Evolutionary conservation across 352 stramenopile species (phyloP).

Genomic region (Bremia lactucae): DNA sequence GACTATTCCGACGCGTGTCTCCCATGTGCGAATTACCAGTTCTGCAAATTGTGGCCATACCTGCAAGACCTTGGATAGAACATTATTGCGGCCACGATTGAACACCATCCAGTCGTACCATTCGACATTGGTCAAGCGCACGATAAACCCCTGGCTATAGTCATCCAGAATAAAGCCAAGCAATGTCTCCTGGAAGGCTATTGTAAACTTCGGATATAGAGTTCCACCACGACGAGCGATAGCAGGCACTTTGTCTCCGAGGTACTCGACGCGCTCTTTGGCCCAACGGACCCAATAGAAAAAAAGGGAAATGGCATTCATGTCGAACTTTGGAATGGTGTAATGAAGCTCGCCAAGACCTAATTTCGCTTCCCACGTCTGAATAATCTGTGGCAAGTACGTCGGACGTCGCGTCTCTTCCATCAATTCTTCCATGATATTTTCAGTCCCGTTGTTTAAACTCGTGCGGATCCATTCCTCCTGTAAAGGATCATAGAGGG

Average conservation of each 20-base stretch:
- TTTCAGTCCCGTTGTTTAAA: slow-evolving; percentile 13
- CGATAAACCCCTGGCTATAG: slow-evolving; percentile 41
- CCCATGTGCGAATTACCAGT: slow-evolving; percentile 60
- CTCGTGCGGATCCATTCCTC: slow-evolving; percentile 57
- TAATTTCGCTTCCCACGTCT: slow-evolving; percentile 54
- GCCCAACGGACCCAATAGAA: slow-evolving; percentile 75
- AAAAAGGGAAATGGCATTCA: slow-evolving; percentile 58
- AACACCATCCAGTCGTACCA: slow-evolving; percentile 68
- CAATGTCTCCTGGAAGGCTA: slow-evolving; percentile 51
- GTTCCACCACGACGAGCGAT: slow-evolving; percentile 30
- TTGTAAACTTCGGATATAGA: slow-evolving; percentile 59
- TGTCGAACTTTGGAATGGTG: slow-evolving; percentile 51
- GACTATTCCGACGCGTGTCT: slow-evolving; percentile 27
- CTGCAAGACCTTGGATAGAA: slow-evolving; percentile 56
- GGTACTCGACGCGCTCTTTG: slow-evolving; percentile 61
- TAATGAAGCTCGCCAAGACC: slow-evolving; percentile 43
- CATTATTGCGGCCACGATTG: slow-evolving; percentile 51
- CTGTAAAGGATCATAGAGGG: slow-evolving; percentile 43
- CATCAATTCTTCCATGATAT: slow-evolving; percentile 32
- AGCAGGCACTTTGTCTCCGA: slow-evolving; percentile 38
- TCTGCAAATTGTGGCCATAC: slow-evolving; percentile 47
- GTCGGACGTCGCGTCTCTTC: slow-evolving; percentile 25
- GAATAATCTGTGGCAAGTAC: slow-evolving; percentile 47
- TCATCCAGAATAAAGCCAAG: slow-evolving; percentile 57
- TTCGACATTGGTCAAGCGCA: slow-evolving; percentile 43